Evolutionary conservation across 2,329 filamentous ascomycete genomes (phyloP), one percentile per base, ranked within the genome.

Genomic region (Chrysoporthe cubensis): DNA sequence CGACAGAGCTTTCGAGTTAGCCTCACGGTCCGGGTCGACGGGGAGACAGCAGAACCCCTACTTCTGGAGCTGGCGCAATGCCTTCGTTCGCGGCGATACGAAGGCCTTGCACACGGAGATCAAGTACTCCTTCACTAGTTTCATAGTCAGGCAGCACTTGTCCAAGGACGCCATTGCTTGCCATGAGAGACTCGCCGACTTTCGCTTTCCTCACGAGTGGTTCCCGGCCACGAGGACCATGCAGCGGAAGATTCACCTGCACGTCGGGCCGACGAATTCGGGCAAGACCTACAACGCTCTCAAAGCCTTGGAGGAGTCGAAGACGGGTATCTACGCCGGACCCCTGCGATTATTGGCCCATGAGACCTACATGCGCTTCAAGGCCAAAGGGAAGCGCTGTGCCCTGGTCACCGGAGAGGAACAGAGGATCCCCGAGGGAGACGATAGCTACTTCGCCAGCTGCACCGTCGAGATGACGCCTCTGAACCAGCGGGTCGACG

Each of bases 251-350:
- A 86, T 99, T 52, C 93, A 98, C 80, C 83, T 99, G 26, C 96
- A 99, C 74, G 94, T 99, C 62, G 96, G 96, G 0, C 96, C 96
- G 1, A 99, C 96, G 2, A 99, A 99, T 78, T 98, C 96, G 0
- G 96, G 96, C 67, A 99, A 99, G 83, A 99, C 96, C 0, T 99
- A 98, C 76, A 91, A 94, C 76, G 96, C 96, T 0, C 81, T 99
- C 71, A 90, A 97, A 79, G 89, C 91, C 14, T 84, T 99, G 13
- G 93, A 97, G 76, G 83, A 87, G 62, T 90, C 91, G 2, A 85
- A 89, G 42, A 85, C 84, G 9, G 96, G 96, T 50, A 89, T 97
- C 62, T 99, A 98, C 76, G 93, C 95, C 3, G 96, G 96, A 0
- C 96, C 96, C 0, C 81, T 99, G 57, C 88, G 96, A 61, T 81